Base-by-base conservation (phyloP, 192 early-diverging fungal species). In the Backusella westeae region DNA sequence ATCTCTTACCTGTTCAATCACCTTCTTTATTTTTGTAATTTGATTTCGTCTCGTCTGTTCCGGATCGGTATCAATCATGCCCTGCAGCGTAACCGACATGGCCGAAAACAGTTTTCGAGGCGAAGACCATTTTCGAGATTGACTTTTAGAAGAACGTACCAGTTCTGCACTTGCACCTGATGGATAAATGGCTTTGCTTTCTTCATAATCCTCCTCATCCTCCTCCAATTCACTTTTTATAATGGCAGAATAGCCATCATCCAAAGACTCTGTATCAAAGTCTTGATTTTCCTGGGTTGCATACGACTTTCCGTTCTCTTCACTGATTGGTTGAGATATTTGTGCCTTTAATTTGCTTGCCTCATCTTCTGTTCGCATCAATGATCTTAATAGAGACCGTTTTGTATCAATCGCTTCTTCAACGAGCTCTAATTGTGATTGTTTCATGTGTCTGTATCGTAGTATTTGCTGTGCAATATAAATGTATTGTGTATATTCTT, bases 1-100 rank as follows among this genome's bases (percentile, higher is more conserved):
- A 10, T 29, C 0, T 59, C 34, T 77, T 77, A 89, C 87, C 71
- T 87, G 80, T 49, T 81, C 80, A 71, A 98, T 95, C 29, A 85
- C 81, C 63, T 97, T 95, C n/a, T 89, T 88, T 6, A 93, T 91
- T 44, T 90, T 91, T 23, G 91, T 91, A 59, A 99, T 96, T 65
- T 91, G 93, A 78, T 91, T 91, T 69, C 94, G 89, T 7, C 96
- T 89, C 52, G 94, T 93, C 23, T 90, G 87, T 56, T 95, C 94
- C 0, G 96, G 96, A 78, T 99, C 96, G 14, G 95, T 95, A 80
- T 98, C 96, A 82, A 98, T 95, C 77, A 98, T 90, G 1, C 94
- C 93, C 79, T 97, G 94, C n/a, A 99, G 75, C 39, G 91, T 95
- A 67, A 85, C 81, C 56, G 84, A 86, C 32, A 89, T 53, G 3